Evolutionary conservation across 257 asterid species (phyloP), one percentile per base, ranked within the genome.

Genomic region (Datura wrightii): DNA sequence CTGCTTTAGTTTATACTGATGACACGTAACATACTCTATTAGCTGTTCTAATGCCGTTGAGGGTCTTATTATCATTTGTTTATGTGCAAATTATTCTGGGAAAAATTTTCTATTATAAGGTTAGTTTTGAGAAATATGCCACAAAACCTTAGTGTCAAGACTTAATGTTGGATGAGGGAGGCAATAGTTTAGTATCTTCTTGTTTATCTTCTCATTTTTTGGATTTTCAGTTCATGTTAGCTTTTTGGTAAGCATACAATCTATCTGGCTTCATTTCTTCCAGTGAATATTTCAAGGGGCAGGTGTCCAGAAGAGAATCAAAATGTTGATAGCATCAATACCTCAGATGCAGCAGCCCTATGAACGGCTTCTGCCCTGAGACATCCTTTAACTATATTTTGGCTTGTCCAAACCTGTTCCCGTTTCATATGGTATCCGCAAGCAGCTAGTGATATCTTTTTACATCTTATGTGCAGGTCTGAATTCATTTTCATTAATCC

Each of bases 401-500:
- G 46, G 8, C 62, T 50, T 76, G 62, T 31, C 13, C 44, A 48
- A 76, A 31, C 44, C 82, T 0, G 5, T 50, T 46, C 8, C 31
- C 1, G 2, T 50, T 76, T 50, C 31, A 11, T 74, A 11, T 48
- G 60, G 8, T 50, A 14, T 50, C 62, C 5, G 31, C 82, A 14
- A 34, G 31, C 15, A 13, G 58, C 37, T 50, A 16, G 5, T 50
- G 62, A 76, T 7, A 24, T 19, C 54, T 50, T 34, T 55, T 37
- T 36, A 37, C 81, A 67, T 69, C 48, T 82, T 69, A 69, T 69
- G 69, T 34, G 50, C 85, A 82, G 85, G 76, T 86, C 84, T 54
- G 86, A 86, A 60, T 79, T 44, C 24, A 14, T 79, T 70, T 83
- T 59, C 13, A 84, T 86, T 62, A 86, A 86, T 67, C 89, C 86